phyloP scores from a whole-genome alignment of 176 grass and related monocot species.

The Bromus sterilis region DNA sequence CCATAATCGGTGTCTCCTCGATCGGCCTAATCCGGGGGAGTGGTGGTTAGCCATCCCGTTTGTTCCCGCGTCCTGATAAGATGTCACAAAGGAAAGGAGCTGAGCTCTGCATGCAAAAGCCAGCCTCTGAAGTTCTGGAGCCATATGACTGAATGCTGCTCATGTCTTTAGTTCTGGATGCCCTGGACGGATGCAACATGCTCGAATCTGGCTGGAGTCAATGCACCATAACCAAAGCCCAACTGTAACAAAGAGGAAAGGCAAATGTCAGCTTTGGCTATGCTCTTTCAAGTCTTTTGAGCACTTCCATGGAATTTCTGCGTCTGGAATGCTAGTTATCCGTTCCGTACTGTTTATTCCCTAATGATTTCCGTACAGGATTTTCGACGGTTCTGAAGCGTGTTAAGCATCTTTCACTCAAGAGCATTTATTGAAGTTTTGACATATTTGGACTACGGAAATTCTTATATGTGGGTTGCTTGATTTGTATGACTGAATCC shows the following conservation, averaged over 20 bases:
- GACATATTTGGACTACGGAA: neutral
- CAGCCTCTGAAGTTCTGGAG: neutral
- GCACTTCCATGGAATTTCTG: neutral
- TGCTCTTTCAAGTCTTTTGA: slow-evolving; percentile 26
- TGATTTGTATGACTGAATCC: neutral
- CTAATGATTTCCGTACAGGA: neutral
- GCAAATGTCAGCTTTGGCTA: neutral
- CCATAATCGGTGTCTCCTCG: slow-evolving; percentile 25
- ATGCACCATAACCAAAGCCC: neutral
- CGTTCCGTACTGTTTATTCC: no score
- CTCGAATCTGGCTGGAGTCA: slow-evolving; percentile 8
- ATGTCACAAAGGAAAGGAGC: neutral
- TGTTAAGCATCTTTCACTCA: neutral
- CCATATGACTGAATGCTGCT: neutral
- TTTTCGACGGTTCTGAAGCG: neutral
- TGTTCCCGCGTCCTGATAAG: neutral
- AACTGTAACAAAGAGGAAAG: neutral
- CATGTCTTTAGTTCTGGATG: slow-evolving; percentile 7
- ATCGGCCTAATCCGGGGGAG: neutral
- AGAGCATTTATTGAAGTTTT: neutral
- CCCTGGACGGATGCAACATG: neutral
- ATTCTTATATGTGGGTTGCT: neutral
- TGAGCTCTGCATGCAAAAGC: neutral
- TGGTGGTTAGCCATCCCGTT: neutral
- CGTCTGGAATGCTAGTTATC: neutral